Percentiles rank a stretch among this genome's conserved stretches.
phyloP scores from a whole-genome alignment of 2,329 filamentous ascomycete genomes.

The Xylariaceae sp. region DNA sequence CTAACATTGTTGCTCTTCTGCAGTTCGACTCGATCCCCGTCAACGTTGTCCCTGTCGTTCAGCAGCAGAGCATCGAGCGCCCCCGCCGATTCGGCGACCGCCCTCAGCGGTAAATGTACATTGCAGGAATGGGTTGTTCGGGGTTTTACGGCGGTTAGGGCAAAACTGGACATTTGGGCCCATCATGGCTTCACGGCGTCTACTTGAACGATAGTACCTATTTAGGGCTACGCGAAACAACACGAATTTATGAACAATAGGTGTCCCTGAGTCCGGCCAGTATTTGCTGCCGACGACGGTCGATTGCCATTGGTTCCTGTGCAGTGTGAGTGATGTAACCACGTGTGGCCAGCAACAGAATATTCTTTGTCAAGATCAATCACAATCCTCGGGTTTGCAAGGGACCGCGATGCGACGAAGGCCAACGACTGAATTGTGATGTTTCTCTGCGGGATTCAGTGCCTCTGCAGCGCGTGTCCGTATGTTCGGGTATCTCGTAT shows the following conservation, averaged over 20 bases:
- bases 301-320: slow-evolving; percentile 69
- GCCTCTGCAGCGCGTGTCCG: too few species aligned
- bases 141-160: slow-evolving; percentile 32
- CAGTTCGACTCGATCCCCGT: slow-evolving; percentile 97
- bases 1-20: neutral
- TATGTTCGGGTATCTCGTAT: too few species aligned
- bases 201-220: slow-evolving; percentile 55
- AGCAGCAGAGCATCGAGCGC: slow-evolving; percentile 86
- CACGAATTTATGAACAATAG: slow-evolving; percentile 62
- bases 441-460: neutral
- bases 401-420: neutral
- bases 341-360: neutral
- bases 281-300: slow-evolving; percentile 67
- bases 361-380: neutral
- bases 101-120: slow-evolving; percentile 34
- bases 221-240: slow-evolving; percentile 54
- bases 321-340: slow-evolving; percentile 16
- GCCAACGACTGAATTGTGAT: neutral
- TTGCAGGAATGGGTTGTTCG: slow-evolving; percentile 28
- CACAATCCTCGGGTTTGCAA: neutral
- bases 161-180: slow-evolving; percentile 40
- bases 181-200: slow-evolving; percentile 52
- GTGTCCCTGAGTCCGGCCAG: slow-evolving; percentile 81
- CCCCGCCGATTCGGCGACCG: slow-evolving; percentile 73
- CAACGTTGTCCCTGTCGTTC: slow-evolving; percentile 88